Evolutionary conservation across 2,329 filamentous ascomycete genomes (phyloP).

Genomic region (Bipolaris bicolor): DNA sequence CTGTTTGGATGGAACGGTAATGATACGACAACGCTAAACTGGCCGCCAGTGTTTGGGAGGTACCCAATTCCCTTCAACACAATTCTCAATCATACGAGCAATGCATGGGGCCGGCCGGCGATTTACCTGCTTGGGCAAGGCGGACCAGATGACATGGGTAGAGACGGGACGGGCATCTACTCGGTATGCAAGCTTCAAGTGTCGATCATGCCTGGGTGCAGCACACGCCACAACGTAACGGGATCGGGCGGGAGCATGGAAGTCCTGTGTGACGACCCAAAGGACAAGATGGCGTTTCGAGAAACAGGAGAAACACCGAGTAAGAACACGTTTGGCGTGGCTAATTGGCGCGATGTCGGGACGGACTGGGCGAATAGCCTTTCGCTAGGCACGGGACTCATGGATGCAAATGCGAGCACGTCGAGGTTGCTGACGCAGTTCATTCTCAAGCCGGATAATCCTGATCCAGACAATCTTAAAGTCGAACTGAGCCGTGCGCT

Average conservation of each 20-base stretch:
- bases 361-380: constrained; percentile 53
- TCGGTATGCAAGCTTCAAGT: constrained; percentile 72
- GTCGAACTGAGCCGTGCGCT: constrained; percentile 56
- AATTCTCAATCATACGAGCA: constrained; percentile 47
- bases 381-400: constrained; percentile 52
- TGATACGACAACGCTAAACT: constrained; percentile 59
- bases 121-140: constrained; percentile 67
- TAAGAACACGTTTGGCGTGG: constrained; percentile 56
- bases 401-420: constrained; percentile 53
- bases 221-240: constrained; percentile 60
- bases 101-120: constrained; percentile 54
- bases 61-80: constrained; percentile 70
- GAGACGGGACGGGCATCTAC: constrained; percentile 52
- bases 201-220: constrained; percentile 69
- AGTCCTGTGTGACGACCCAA: constrained; percentile 65
- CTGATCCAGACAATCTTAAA: constrained; percentile 21
- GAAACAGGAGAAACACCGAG: constrained; percentile 57
- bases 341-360: constrained; percentile 54
- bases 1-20: constrained; percentile 68
- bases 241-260: constrained; percentile 63
- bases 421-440: constrained; percentile 54
- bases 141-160: constrained; percentile 24
- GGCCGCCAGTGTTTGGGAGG: constrained; percentile 51
- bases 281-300: constrained; percentile 63
- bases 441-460: constrained; percentile 41